A percentile compares a stretch with the other conserved stretches of the same genome.
Conservation (phyloP, 2,329 filamentous ascomycete species). For the Volutella citrinella region DNA sequence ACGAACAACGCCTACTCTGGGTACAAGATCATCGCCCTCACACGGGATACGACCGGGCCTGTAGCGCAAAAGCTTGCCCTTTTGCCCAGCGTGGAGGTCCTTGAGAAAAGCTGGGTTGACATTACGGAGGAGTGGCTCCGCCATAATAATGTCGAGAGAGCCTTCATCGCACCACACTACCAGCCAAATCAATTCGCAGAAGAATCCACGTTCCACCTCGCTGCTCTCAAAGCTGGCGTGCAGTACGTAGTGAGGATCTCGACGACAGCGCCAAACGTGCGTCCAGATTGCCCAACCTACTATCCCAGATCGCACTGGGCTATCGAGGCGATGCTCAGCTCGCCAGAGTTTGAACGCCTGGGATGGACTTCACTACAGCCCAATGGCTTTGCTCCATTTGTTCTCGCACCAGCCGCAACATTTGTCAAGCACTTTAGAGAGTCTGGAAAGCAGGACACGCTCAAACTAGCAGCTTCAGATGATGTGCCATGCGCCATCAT, state of each 20-base stretch:
- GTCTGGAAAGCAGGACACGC: constrained; percentile 27
- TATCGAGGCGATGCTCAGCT: constrained; percentile 35
- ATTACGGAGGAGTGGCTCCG: constrained; percentile 40
- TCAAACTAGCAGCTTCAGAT: constrained; percentile 26
- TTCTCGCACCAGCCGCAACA: constrained; percentile 21
- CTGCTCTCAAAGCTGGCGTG: constrained; percentile 33
- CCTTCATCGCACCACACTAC: constrained; percentile 38
- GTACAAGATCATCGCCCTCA: constrained; percentile 17
- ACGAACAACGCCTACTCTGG: constrained; percentile 6
- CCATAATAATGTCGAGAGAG: constrained; percentile 30
- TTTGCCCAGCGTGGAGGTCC: constrained; percentile 31
- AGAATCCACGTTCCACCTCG: constrained; percentile 35
- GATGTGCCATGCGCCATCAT: constrained; percentile 30
- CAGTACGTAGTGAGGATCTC: constrained; percentile 42
- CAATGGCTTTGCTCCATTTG: constrained; percentile 20
- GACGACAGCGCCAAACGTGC: constrained; percentile 34
- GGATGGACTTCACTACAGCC: constrained; percentile 40
- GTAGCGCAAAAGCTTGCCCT: constrained; percentile 27
- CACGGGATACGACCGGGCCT: constrained; percentile 9
- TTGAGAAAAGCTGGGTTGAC: constrained; percentile 34
- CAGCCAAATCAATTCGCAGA: constrained; percentile 37
- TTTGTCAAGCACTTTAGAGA: constrained; percentile 32
- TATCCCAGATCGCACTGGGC: constrained; percentile 40
- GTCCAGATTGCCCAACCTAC: constrained; percentile 31
- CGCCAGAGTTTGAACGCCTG: constrained; percentile 32